Evolutionary conservation across 2,329 filamentous ascomycete species (phyloP), one percentile per base, ranked within the genome.

Genomic region (Venturia nashicola): DNA sequence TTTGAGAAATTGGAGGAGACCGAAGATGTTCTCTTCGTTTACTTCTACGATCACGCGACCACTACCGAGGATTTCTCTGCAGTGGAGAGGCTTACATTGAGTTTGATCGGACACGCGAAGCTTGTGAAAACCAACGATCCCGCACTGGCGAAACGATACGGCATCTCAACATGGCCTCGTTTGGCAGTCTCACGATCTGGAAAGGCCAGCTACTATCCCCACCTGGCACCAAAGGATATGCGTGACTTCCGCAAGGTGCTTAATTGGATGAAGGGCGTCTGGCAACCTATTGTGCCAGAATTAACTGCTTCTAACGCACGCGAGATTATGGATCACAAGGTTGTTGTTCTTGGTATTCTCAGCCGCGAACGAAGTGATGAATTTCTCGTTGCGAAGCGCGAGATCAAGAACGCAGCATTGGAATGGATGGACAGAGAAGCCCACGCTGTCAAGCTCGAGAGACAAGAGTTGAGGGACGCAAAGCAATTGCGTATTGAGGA

Each of bases 351-450:
- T 18, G 94, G 89, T 20, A 87, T 99, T 42, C 79, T 99, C 48
- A 91, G 88, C 72, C 85, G 91, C 61, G 86, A 90, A 43, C 86
- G 92, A 66, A 80, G 87, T 44, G 89, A 93, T 65, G 86, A 91
- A 43, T 96, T 96, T 73, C 78, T 85, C 61, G 81, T 82, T 64
- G 89, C 90, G 34, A 89, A 90, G 74, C 86, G 88, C 42, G 95
- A 99, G 76, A 86, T 99, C 77, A 97, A 97, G 83, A 93, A 88
- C 68, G 94, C 94, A 1, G 94, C 94, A 9, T 83, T 92, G 66
- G 94, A 97, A 75, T 99, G 94, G 92, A 96, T 97, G 84, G 93
- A 97, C 74, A 94, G 95, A 77, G 90, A 97, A 76, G 88, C 90
- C 20, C 87, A 93, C 69, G 82, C 91, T 46, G 97, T 96, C 80